Evolutionary conservation across 2,329 filamentous ascomycete species (phyloP).

Genomic region (Nemania sp.): DNA sequence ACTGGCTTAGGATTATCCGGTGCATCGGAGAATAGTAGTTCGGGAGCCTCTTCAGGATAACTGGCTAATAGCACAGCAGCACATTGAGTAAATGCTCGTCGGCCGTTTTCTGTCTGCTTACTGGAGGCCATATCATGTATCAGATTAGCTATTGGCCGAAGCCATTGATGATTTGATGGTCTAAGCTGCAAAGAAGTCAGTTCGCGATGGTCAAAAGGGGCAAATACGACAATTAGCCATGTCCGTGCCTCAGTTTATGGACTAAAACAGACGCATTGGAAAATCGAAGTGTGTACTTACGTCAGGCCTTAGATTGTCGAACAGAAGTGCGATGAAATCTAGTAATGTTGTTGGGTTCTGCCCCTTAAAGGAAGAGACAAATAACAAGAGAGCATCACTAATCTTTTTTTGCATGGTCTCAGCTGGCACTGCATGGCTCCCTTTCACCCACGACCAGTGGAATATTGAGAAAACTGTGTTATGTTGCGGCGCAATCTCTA

Average conservation of each 20-base stretch:
- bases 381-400: conserved; percentile 49
- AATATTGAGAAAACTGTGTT: conserved; percentile 59
- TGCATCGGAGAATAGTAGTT: conserved; percentile 56
- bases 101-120: conserved; percentile 57
- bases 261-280: neutral
- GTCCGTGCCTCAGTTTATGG: neutral
- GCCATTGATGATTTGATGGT: conserved; percentile 57
- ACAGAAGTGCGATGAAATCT: conserved; percentile 56
- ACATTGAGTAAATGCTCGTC: conserved; percentile 62
- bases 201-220: conserved; percentile 11
- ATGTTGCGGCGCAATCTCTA: conserved; percentile 59
- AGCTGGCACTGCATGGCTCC: conserved; percentile 38
- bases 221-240: neutral
- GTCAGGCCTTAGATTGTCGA: conserved; percentile 52
- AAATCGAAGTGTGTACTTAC: conserved; percentile 47
- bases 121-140: conserved; percentile 58
- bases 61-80: conserved; percentile 59
- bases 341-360: conserved; percentile 65
- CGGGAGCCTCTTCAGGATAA: conserved; percentile 52
- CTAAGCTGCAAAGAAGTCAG: conserved; percentile 45
- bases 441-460: conserved; percentile 59
- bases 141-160: conserved; percentile 49
- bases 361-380: conserved; percentile 45
- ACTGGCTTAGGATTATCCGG: conserved; percentile 54
- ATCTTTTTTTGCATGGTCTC: conserved; percentile 45